A percentile compares a stretch with the other conserved stretches of the same genome.
Conservation (phyloP, 225 moss, liverwort and hornwort species). For the Polytrichum commune region DNA sequence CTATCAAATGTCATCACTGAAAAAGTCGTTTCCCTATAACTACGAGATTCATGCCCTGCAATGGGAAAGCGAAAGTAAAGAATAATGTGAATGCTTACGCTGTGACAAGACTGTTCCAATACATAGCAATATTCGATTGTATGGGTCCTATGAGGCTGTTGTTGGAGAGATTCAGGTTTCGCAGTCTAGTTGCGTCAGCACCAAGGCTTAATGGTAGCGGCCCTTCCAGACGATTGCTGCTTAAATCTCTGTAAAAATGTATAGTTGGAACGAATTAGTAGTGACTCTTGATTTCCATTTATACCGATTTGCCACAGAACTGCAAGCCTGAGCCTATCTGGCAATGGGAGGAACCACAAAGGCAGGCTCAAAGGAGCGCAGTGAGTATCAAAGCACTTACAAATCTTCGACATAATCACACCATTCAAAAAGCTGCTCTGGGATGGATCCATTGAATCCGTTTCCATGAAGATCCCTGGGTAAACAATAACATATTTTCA, state of each 20-base stretch:
- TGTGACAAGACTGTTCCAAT: not conserved
- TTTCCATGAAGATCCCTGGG: constrained; percentile 33
- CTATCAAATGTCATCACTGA: too few relatives aligned
- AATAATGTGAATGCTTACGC: constrained; percentile 1
- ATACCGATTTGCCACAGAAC: not conserved
- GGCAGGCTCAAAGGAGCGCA: not conserved
- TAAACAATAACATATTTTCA: not conserved
- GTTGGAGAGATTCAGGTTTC: constrained; percentile 10
- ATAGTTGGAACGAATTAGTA: not conserved
- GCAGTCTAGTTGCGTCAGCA: fast-evolving
- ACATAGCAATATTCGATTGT: fast-evolving
- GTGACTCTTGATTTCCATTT: too few relatives aligned
- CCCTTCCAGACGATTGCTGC: constrained; percentile 12
- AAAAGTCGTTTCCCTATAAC: too few relatives aligned
- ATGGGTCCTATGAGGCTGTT: not conserved
- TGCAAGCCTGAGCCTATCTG: too few relatives aligned
- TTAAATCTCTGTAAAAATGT: constrained; percentile 15
- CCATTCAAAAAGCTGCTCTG: fast-evolving
- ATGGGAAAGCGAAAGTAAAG: not conserved
- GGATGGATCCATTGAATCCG: not conserved
- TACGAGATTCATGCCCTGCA: fast-evolving
- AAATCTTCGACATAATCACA: not conserved
- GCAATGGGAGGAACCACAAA: too few relatives aligned
- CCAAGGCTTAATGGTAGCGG: not conserved
- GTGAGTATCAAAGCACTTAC: constrained; percentile 14